A percentile compares a stretch with the other conserved stretches of the same genome.
These are phyloP conservation scores for Lactifluus pinguis DNA, from an alignment of 768 basidiomycete genomes.

Conservation along the genomic window DNA sequence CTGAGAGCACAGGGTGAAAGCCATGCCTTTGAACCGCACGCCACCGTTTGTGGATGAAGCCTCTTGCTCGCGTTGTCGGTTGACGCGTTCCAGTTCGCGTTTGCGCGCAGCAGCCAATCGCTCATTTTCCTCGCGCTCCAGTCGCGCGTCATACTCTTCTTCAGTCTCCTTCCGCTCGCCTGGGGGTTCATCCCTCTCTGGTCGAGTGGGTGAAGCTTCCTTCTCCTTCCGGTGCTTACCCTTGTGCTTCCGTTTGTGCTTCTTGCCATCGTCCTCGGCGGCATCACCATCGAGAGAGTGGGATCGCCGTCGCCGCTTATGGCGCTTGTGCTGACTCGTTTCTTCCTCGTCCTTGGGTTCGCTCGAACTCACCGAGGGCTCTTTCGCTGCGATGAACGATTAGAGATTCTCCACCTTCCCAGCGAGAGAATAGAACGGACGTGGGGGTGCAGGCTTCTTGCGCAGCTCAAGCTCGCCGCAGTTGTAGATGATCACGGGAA, in stretches of 20 bases:
- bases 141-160: constrained; percentile 61
- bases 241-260: constrained; percentile 22
- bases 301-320: constrained; percentile 18
- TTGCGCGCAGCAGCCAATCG: constrained; percentile 39
- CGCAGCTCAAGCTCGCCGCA: constrained; percentile 81
- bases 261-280: constrained; percentile 9
- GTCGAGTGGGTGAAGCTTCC: constrained; percentile 16
- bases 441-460: constrained; percentile 26
- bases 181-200: not conserved
- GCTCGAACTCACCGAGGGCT: constrained; percentile 10
- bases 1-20: not conserved
- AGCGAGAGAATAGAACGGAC: constrained; percentile 14
- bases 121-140: constrained; percentile 61
- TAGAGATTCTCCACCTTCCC: not conserved
- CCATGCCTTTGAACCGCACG: constrained; percentile 56
- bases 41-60: constrained; percentile 35
- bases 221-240: constrained; percentile 25
- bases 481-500: constrained; percentile 59
- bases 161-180: constrained; percentile 41
- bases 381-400: constrained; percentile 4
- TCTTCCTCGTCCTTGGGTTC: constrained; percentile 9
- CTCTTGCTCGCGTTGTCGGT: constrained; percentile 30
- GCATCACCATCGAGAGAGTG: constrained; percentile 3
- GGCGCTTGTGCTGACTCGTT: constrained; percentile 8
- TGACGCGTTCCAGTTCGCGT: constrained; percentile 42